Evolutionary conservation across 148 eudicot species (phyloP), one percentile per base, ranked within the genome.

Genomic region (Vaccinium myrtillus): DNA sequence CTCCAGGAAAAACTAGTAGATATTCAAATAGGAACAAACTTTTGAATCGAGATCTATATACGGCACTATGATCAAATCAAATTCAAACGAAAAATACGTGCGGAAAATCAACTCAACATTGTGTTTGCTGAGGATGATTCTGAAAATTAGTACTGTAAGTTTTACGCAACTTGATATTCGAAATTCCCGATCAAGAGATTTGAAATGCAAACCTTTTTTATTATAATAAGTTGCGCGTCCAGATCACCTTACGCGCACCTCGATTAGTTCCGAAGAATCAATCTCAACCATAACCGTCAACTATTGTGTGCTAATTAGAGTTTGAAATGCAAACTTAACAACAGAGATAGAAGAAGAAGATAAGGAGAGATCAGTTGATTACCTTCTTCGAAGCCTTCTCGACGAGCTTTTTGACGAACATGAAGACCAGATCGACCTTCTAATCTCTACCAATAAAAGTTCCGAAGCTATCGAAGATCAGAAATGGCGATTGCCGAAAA

Each of bases 321-420:
- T 43, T 43, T 43, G 46, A 43, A 43, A 43, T 39, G 4, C 43
- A 43, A n/a, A 55, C 3, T 10, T 5, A 18, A 11, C 19, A 19
- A 36, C 30, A 63, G 15, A 46, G 27, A 54, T 51, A 7, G 77
- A 36, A 73, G 77, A 69, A 23, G 48, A 50, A 1, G 43, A 43
- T 0, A 6, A 54, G 21, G 27, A 59, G n/a, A 39, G 71, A 46
- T 77, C 2, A 54, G 46, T 14, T 8, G 6, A 43, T 54, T 85
- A 88, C 92, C 92, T 90, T 90, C 88, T 90, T 90, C 59, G 89
- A 88, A 86, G 92, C 92, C 88, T 85, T 88, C 15, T 90, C 92
- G 46, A 90, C 92, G 3, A 90, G 87, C 81, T 86, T 90, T 81
- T 90, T 90, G 71, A 90, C 90, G 82, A 90, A 90, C 83, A 85